phyloP scores from a whole-genome alignment of 768 basidiomycete species.

The Mycena galopus region DNA sequence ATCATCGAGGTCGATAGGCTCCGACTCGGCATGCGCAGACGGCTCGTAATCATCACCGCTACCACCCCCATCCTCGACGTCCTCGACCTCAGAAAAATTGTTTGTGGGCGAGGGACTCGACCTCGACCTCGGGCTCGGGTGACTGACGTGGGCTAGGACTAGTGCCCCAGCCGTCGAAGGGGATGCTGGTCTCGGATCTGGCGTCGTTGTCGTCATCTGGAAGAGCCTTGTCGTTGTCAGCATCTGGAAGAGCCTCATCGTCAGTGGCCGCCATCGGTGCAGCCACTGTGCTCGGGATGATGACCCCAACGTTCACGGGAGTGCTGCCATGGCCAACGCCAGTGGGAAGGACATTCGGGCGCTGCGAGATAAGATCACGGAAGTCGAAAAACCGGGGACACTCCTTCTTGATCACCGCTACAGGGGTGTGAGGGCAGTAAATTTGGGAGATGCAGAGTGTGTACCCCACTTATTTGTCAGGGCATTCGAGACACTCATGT shows the following conservation, averaged over 20 bases:
- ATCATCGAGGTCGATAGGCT: background rate
- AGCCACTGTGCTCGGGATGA: background rate
- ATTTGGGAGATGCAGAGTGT: no score
- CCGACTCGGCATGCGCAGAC: background rate
- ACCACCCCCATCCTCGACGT: background rate
- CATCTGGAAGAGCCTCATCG: no score
- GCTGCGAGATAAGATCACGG: no score
- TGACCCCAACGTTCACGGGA: background rate
- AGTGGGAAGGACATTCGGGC: background rate
- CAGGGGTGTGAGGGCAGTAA: background rate
- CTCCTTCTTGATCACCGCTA: background rate
- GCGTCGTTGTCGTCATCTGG: background rate
- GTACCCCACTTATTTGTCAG: background rate
- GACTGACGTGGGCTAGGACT: background rate
- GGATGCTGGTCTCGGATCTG: background rate
- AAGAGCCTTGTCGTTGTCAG: no score
- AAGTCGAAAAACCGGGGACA: background rate
- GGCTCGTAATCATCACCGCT: no score
- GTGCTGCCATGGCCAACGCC: background rate
- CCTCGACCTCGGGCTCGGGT: background rate
- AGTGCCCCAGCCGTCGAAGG: background rate
- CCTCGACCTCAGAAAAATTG: background rate
- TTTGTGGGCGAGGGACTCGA: background rate
- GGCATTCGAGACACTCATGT: background rate
- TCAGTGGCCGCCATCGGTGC: no score